Base-by-base conservation (phyloP, 768 basidiomycete species). In the Panaeolus cyanescens region DNA sequence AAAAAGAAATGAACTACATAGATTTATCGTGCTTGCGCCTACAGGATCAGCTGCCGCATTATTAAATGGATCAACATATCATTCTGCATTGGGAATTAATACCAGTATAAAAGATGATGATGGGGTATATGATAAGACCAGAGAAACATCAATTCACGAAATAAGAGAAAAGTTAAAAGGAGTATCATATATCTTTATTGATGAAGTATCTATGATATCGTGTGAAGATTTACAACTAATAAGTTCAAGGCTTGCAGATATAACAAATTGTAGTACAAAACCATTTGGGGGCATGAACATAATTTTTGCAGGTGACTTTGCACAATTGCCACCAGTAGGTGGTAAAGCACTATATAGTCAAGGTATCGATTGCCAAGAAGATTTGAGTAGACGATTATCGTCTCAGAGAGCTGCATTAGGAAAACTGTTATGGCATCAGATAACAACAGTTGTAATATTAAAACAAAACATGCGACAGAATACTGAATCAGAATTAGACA, bases 291-390 rank as follows among this genome's bases (percentile, higher is more conserved):
- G 79, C 0, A 70, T 77, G 25, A 77, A 77, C 58, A 69, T 82
- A 40, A 75, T 81, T n/a, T 71, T 81, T 60, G 78, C 79, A 13
- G 79, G 79, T n/a, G 80, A 82, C 57, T 80, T 81, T 72, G 79
- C 76, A 1, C 80, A 83, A 50, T 62, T 82, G 0, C 77, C 77
- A 4, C 80, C 75, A 25, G 70, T 65, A 3, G 59, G 53, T 20
- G 70, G 71, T 1, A 33, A 58, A 58, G 34, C 60, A 5, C 45
- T 70, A 17, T 70, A 65, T 31, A 60, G 53, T 61, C 55, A 34
- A 40, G 31, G 13, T 6, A 57, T 65, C 6, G 56, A 17, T 5
- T 59, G 22, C 19, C 53, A 59, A 32, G 58, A 54, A 32, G 54
- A 56, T n/a, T 15, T 32, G 0, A 36, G 31, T 0, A 62, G 36